Evolutionary conservation across 805 yeast species (phyloP).

Genomic region (Candida taoyuanica): DNA sequence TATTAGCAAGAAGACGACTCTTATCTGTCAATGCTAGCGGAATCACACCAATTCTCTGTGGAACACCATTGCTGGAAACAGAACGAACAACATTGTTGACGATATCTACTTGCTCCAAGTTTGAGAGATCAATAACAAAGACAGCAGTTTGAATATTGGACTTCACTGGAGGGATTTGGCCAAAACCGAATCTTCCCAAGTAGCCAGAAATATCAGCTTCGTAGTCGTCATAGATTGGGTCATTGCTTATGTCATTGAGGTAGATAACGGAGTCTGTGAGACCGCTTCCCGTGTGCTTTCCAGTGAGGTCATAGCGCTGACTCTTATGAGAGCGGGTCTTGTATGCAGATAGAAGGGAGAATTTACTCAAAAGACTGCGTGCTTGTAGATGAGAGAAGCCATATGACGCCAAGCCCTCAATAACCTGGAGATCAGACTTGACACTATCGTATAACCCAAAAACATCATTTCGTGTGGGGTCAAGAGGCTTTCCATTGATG

Average conservation of each 20-base stretch:
- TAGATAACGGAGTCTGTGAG: slow-evolving; percentile 43
- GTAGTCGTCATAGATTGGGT: slow-evolving; percentile 46
- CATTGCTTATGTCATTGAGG: slow-evolving; percentile 73
- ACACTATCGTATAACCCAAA: slow-evolving; percentile 38
- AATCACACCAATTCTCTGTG: slow-evolving; percentile 81
- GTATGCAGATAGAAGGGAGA: slow-evolving; percentile 30
- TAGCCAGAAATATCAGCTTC: slow-evolving; percentile 44
- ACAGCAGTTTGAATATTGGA: slow-evolving; percentile 76
- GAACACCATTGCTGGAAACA: slow-evolving; percentile 52
- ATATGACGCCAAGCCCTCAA: slow-evolving; percentile 27
- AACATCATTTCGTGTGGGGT: slow-evolving; percentile 40
- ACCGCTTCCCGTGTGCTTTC: not conserved
- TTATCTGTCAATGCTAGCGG: slow-evolving; percentile 41
- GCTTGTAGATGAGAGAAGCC: slow-evolving; percentile 33
- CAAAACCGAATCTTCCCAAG: slow-evolving; percentile 41
- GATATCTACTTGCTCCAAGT: slow-evolving; percentile 45
- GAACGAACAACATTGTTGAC: slow-evolving; percentile 46
- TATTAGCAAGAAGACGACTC: slow-evolving; percentile 18
- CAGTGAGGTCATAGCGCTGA: slow-evolving; percentile 26
- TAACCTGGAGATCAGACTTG: slow-evolving; percentile 32
- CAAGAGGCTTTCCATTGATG: slow-evolving; percentile 63
- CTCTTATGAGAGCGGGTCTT: slow-evolving; percentile 16
- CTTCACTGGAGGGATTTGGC: slow-evolving; percentile 61
- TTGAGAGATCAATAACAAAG: slow-evolving; percentile 59
- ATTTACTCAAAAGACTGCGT: slow-evolving; percentile 35